Percentiles rank a stretch among this genome's conserved stretches.
phyloP scores from a whole-genome alignment of 2,329 filamentous ascomycete species.

The Hawksworthiomyces lignivorus region DNA sequence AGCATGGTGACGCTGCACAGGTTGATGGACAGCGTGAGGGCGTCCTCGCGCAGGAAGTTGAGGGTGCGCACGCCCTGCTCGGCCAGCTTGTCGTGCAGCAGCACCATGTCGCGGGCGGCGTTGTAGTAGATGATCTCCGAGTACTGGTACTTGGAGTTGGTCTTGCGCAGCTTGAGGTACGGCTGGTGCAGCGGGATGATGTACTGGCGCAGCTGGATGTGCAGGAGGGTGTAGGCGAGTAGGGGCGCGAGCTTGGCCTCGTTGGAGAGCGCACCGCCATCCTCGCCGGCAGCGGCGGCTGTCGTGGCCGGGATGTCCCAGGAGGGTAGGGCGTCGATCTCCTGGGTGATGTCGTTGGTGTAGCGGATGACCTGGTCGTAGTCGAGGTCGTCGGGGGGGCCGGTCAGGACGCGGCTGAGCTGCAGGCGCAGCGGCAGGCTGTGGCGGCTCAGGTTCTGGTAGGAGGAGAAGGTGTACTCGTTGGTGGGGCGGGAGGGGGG shows the following conservation, averaged over 20 bases:
- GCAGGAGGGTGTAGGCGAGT: constrained; percentile 51
- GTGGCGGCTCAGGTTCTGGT: constrained; percentile 49
- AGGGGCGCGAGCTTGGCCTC: constrained; percentile 43
- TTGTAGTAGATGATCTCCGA: constrained; percentile 58
- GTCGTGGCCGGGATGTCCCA: constrained; percentile 36
- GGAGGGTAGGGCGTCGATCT: constrained; percentile 51
- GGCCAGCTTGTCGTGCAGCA: constrained; percentile 53
- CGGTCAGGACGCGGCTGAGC: constrained; percentile 48
- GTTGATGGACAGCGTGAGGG: constrained; percentile 52
- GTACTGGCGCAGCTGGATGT: constrained; percentile 54
- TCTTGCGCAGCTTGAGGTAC: constrained; percentile 51
- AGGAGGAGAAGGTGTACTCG: constrained; percentile 52
- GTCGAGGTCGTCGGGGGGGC: constrained; percentile 46
- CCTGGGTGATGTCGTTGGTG: constrained; percentile 52
- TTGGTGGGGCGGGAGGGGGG: constrained; percentile 42
- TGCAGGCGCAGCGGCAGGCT: constrained; percentile 50
- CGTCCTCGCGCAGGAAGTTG: constrained; percentile 54
- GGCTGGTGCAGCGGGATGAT: constrained; percentile 55
- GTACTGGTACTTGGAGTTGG: constrained; percentile 54
- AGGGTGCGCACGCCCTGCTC: constrained; percentile 51
- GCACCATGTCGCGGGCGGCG: constrained; percentile 51
- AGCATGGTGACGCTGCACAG: constrained; percentile 54
- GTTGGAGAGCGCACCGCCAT: constrained; percentile 24
- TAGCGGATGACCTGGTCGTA: constrained; percentile 56
- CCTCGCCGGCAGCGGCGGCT: constrained; percentile 22